A percentile compares a stretch with the other conserved stretches of the same genome.
These are phyloP conservation scores for Pichia phayaonensis DNA, from an alignment of 805 yeast species.

Conservation along the genomic window DNA sequence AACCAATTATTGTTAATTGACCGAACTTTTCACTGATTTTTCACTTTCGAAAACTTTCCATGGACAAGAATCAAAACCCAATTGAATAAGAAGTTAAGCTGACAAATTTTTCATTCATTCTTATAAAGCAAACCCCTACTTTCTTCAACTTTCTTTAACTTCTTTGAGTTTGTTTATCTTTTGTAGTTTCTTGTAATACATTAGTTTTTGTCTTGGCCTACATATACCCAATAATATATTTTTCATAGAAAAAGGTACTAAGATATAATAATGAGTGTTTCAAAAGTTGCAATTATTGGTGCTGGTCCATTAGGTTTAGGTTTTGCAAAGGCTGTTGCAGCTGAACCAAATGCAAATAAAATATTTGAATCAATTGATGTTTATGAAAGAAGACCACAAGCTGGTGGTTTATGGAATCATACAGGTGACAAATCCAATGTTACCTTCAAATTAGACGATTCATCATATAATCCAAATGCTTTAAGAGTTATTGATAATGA, in stretches of 20 bases:
- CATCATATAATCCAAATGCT: constrained; percentile 11
- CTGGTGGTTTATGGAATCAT: constrained; percentile 31
- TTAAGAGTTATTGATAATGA: constrained; percentile 14
- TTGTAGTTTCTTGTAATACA: not conserved
- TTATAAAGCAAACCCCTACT: not conserved
- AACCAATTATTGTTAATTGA: not conserved
- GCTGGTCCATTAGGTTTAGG: constrained; percentile 31
- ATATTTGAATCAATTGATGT: constrained; percentile 21
- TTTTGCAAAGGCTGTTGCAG: constrained; percentile 26
- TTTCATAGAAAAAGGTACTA: not conserved
- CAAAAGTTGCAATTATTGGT: constrained; percentile 27
- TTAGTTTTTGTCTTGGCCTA: not conserved
- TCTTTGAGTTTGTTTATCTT: too few species aligned
- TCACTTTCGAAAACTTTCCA: not conserved
- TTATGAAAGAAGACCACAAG: constrained; percentile 24
- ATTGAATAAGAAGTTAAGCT: not conserved
- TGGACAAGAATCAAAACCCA: not conserved
- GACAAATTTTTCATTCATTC: not conserved
- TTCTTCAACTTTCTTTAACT: not conserved
- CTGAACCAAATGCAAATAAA: constrained; percentile 24
- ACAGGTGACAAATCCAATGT: constrained; percentile 22
- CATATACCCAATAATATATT: not conserved
- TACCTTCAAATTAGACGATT: constrained; percentile 12
- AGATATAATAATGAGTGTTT: constrained; percentile 1
- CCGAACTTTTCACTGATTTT: not conserved